Percentiles rank a stretch among this genome's conserved stretches.
Evolutionary conservation across 1,139 yeast genomes (phyloP).

Genomic region (Diutina sp.): DNA sequence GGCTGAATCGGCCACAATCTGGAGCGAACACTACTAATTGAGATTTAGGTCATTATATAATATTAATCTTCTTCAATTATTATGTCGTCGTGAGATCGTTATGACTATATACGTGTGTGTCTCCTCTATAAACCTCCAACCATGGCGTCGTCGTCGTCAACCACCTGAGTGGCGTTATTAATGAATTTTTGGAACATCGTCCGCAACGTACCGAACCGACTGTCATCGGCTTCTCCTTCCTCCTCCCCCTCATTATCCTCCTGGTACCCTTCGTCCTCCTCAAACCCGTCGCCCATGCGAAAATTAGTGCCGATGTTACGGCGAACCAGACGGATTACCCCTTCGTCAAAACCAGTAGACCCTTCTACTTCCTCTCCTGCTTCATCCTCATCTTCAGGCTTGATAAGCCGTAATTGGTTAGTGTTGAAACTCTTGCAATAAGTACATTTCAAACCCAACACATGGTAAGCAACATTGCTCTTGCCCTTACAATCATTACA

Average conservation of each 20-base stretch:
- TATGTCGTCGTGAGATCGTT: not conserved
- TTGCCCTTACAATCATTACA: constrained; percentile 90
- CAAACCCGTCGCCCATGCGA: constrained; percentile 14
- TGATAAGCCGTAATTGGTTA: constrained; percentile 51
- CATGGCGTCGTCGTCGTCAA: not conserved
- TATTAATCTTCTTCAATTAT: no score
- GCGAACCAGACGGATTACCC: constrained; percentile 18
- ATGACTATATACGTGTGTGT: not conserved
- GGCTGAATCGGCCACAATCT: no score
- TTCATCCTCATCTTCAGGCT: constrained; percentile 36
- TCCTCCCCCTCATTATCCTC: constrained; percentile 9
- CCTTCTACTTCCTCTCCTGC: constrained; percentile 6
- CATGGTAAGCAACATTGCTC: constrained; percentile 66
- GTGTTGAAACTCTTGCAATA: constrained; percentile 85
- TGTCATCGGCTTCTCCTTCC: constrained; percentile 12
- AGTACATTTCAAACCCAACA: constrained; percentile 76
- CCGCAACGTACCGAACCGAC: constrained; percentile 16
- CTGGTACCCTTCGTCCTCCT: constrained; percentile 9
- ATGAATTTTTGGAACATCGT: constrained; percentile 29
- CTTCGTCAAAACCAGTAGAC: constrained; percentile 5
- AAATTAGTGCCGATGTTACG: constrained; percentile 28
- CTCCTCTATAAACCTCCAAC: not conserved
- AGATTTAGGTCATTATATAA: no score
- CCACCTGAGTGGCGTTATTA: constrained; percentile 15
- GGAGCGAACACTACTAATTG: no score